Percentiles rank a stretch among this genome's conserved stretches.
Evolutionary conservation across 2,329 filamentous ascomycete genomes (phyloP).

Genomic region (Xylaria sp.): DNA sequence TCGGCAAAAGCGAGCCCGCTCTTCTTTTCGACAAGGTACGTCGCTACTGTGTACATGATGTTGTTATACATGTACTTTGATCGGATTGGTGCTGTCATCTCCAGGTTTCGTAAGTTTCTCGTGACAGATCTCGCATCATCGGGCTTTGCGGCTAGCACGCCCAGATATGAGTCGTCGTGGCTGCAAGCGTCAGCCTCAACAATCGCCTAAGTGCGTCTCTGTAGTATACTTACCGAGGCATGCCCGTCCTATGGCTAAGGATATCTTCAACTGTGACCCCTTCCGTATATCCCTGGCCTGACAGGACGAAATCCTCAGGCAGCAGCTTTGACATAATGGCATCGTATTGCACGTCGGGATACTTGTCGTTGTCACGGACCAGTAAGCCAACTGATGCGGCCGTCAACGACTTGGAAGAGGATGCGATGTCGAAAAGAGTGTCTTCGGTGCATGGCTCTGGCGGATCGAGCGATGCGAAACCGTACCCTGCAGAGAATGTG

Average conservation of each 20-base stretch:
- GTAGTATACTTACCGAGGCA: slow-evolving; percentile 35
- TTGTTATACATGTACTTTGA: slow-evolving; percentile 40
- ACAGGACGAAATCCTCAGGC: slow-evolving; percentile 44
- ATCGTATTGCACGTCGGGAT: slow-evolving; percentile 48
- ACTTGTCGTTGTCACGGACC: slow-evolving; percentile 45
- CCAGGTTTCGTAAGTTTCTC: slow-evolving; percentile 42
- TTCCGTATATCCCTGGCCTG: slow-evolving; percentile 38
- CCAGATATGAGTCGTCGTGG: slow-evolving; percentile 39
- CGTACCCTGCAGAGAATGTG: slow-evolving; percentile 39
- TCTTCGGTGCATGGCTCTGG: slow-evolving; percentile 44
- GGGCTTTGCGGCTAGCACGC: slow-evolving; percentile 26
- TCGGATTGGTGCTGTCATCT: slow-evolving; percentile 36
- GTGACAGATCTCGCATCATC: slow-evolving; percentile 40
- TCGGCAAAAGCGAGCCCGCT: slow-evolving; percentile 36
- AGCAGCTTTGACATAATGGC: slow-evolving; percentile 43
- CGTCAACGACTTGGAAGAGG: slow-evolving; percentile 46
- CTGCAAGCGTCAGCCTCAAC: slow-evolving; percentile 27
- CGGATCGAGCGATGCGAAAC: slow-evolving; percentile 44
- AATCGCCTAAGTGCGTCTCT: background rate
- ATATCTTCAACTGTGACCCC: slow-evolving; percentile 44
- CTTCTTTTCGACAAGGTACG: slow-evolving; percentile 42
- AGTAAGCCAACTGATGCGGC: slow-evolving; percentile 46
- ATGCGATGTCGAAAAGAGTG: slow-evolving; percentile 48
- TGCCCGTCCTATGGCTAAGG: slow-evolving; percentile 42
- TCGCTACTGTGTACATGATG: slow-evolving; percentile 43